Evolutionary conservation across 257 asterid genomes (phyloP), one percentile per base, ranked within the genome.

Genomic region (Solanum paucissectum): DNA sequence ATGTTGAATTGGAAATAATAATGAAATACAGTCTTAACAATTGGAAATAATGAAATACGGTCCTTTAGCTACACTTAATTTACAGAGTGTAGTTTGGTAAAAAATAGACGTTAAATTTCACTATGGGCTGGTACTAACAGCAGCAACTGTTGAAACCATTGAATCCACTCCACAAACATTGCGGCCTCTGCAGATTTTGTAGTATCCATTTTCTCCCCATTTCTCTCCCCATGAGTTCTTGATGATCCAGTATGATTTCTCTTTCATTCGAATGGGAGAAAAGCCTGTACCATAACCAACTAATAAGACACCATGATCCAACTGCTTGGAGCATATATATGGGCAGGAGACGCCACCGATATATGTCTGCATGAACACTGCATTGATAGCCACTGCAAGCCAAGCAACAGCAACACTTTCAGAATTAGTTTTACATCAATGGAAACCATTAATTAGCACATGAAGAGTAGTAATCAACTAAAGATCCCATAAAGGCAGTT

Each of bases 311-410:
- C 98, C 99, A 32, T 96, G 99, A 88, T 96, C 95, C 89, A 92
- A 88, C 23, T 91, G 58, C 91, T 93, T 95, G 3, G 95, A 88
- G 92, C 99, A 96, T 88, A 95, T 87, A 89, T 87, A 92, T 9
- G 99, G 99, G 91, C 99, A 96, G 4, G 99, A 96, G 20, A 96
- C 98, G 66, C 99, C 99, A 11, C 94, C 90, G 25, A 95, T 64
- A 83, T 96, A 96, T 42, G 98, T 96, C 92, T 96, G 99, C 98
- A 95, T 95, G 93, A 86, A 96, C 71, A 88, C 96, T 1, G 98
- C 98, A 90, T 96, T 96, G 92, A 96, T 95, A 62, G 95, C 99
- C 93, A 96, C 98, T 92, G 96, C 93, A 91, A 34, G 37, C 36
- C 64, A 38, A 46, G 68, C 25, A 44, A 81, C 38, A 79, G n/a